phyloP scores from a whole-genome alignment of 768 basidiomycete species.

The Lactarius psammicola region DNA sequence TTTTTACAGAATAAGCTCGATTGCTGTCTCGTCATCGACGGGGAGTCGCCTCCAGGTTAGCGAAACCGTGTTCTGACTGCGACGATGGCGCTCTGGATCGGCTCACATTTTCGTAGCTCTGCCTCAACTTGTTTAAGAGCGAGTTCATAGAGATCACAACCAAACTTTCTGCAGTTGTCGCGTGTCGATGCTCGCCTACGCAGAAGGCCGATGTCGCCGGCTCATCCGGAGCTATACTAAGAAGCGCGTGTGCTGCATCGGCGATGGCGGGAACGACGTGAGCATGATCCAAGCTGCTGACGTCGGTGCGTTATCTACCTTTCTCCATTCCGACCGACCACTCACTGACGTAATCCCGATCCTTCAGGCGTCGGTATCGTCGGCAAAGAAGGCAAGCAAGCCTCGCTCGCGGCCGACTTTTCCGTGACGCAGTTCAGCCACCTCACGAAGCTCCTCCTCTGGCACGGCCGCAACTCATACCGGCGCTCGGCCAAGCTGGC shows the following conservation, averaged over 20 bases:
- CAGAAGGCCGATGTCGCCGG: slow-evolving; percentile 98
- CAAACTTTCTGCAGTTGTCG: slow-evolving; percentile 93
- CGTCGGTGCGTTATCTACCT: slow-evolving; percentile 67
- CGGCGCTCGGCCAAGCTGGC: slow-evolving; percentile 96
- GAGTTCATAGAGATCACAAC: slow-evolving; percentile 97
- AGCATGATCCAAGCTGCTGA: slow-evolving; percentile 99
- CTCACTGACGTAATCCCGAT: slow-evolving; percentile 32
- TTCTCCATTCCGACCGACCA: not conserved
- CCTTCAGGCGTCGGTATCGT: slow-evolving; percentile 91
- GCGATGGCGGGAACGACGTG: slow-evolving; percentile 98
- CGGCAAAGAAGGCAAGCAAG: slow-evolving; percentile 98
- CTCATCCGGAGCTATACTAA: slow-evolving; percentile 87
- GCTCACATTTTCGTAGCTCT: slow-evolving; percentile 55
- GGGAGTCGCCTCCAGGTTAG: slow-evolving; percentile 89
- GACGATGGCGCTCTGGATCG: not conserved
- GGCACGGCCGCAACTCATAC: slow-evolving; percentile 99
- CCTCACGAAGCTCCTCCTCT: slow-evolving; percentile 93
- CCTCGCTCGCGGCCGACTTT: slow-evolving; percentile 98
- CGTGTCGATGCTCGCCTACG: slow-evolving; percentile 96
- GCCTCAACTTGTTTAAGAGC: slow-evolving; percentile 83
- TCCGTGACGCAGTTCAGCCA: slow-evolving; percentile 96
- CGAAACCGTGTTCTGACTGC: not conserved
- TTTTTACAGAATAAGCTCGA: slow-evolving; percentile 93
- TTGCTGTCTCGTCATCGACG: slow-evolving; percentile 97
- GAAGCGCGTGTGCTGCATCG: slow-evolving; percentile 98